Base-by-base conservation (phyloP, 352 stramenopile genomes). In the Globisporangium paroecandrum region DNA sequence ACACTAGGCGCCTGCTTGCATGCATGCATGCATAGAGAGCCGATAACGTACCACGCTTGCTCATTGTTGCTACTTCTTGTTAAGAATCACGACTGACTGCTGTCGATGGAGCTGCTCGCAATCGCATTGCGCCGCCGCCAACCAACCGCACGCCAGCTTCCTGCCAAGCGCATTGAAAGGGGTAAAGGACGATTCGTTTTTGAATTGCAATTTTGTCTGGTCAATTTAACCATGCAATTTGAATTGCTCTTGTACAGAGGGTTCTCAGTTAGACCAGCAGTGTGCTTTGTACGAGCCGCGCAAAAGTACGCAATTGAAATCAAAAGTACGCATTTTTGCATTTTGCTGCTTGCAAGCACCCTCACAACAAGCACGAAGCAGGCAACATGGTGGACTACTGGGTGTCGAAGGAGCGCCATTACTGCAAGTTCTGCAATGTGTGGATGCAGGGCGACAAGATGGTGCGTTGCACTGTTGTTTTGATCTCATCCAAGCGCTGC, bases 381-480 rank as follows among this genome's bases (percentile, higher is more conserved):
- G 34, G 53, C 29, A 41, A 57, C 12, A 93, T 93, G 85, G 71
- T 71, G 67, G 85, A 89, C 75, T 87, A 89, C 58, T 87, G 81
- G 79, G 77, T 79, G 69, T 90, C 81, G 1, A 72, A 72, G 24
- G 82, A 94, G 76, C 78, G 82, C 47, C 83, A 96, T 64, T 91
- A 87, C 69, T 96, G 89, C 85, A 90, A 90, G 76, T 92, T 83
- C 65, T 96, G 89, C 85, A 95, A 96, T 89, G 82, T 78, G 58
- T 96, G 89, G 89, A 90, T 90, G 75, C 87, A 90, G 49, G 77
- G 78, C 29, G 89, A 96, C 67, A 93, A 88, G 71, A 61, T 79
- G 61, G 84, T 93, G 51, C 57, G 83, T 68, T 9, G 36, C 54
- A 15, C 20, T 63, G 34, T 2, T 1, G 27, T 2, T 8, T 34